Evolutionary conservation across 169 alveolate genomes (phyloP).

Genomic region (Babesia ovata): DNA sequence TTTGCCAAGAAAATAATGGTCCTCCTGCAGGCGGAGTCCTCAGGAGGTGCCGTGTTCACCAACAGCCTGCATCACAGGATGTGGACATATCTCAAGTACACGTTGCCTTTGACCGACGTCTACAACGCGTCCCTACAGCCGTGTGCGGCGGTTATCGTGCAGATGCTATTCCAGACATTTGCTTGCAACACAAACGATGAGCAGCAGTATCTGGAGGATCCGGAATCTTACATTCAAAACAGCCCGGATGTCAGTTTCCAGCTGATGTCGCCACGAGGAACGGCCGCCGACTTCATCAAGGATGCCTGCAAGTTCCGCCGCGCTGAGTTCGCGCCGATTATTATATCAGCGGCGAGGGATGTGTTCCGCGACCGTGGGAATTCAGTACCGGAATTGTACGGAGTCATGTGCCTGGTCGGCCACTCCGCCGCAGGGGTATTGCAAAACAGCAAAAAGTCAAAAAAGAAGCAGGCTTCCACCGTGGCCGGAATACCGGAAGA

Average conservation of each 20-base stretch:
- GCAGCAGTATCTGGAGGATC: conserved; percentile 47
- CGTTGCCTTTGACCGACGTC: conserved; percentile 13
- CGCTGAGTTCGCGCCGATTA: conserved; percentile 34
- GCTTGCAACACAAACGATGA: conserved; percentile 43
- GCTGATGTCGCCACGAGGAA: conserved; percentile 48
- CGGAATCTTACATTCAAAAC: conserved; percentile 52
- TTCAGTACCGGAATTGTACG: conserved; percentile 13
- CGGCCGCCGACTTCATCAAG: conserved; percentile 52
- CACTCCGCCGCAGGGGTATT: conserved; percentile 30
- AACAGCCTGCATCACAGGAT: conserved; percentile 49
- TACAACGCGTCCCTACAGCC: conserved; percentile 40
- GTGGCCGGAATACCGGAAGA: background rate
- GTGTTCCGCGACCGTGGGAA: conserved; percentile 7
- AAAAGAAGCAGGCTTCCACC: background rate
- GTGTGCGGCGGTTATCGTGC: conserved; percentile 33
- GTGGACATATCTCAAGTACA: conserved; percentile 58
- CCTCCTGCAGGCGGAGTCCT: conserved; percentile 26
- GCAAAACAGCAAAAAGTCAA: conserved; percentile 11
- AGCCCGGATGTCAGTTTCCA: conserved; percentile 58
- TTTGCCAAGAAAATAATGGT: conserved; percentile 22
- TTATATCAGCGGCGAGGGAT: conserved; percentile 26
- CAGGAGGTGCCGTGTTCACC: conserved; percentile 32
- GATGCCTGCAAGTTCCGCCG: conserved; percentile 46
- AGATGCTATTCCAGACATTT: conserved; percentile 55
- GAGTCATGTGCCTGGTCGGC: conserved; percentile 39